A percentile compares a stretch with the other conserved stretches of the same genome.
Evolutionary conservation across 164 flowering plant species (phyloP).

Genomic region (Buxus sempervirens): DNA sequence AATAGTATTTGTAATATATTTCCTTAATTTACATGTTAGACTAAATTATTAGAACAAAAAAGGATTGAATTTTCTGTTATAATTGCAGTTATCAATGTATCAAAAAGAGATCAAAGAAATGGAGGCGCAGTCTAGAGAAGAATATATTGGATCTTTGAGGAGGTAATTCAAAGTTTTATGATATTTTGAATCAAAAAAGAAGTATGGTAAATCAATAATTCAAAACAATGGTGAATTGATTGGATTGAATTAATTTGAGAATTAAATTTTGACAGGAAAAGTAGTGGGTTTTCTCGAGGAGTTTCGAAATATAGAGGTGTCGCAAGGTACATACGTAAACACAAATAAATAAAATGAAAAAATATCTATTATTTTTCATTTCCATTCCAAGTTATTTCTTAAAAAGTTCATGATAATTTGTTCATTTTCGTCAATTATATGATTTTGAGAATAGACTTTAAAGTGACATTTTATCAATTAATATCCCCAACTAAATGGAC

Average conservation of each 20-base stretch:
- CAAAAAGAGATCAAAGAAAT: constrained; percentile 65
- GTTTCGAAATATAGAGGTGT: constrained; percentile 91
- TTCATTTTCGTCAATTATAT: no score
- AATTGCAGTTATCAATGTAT: constrained; percentile 51
- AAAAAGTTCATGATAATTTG: no score
- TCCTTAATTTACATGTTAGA: not conserved
- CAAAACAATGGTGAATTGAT: not conserved
- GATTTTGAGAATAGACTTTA: no score
- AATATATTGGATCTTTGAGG: constrained; percentile 88
- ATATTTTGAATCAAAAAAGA: not conserved
- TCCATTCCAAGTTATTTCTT: no score
- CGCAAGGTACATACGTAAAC: constrained; percentile 72
- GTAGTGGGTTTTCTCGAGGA: constrained; percentile 91
- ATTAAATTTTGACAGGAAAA: constrained; percentile 48
- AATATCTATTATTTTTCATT: no score
- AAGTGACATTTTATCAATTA: no score
- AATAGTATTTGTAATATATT: not conserved
- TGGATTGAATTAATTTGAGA: not conserved
- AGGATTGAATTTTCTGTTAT: not conserved
- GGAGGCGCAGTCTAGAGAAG: constrained; percentile 84
- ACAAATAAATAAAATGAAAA: no score
- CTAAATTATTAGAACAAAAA: not conserved
- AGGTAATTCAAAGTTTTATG: constrained; percentile 36
- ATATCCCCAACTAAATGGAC: no score
- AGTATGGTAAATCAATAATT: not conserved